Percentiles rank a stretch among this genome's conserved stretches.
These are phyloP conservation scores for Pythium aquatile DNA, from an alignment of 352 stramenopile genomes.

Conservation along the genomic window DNA sequence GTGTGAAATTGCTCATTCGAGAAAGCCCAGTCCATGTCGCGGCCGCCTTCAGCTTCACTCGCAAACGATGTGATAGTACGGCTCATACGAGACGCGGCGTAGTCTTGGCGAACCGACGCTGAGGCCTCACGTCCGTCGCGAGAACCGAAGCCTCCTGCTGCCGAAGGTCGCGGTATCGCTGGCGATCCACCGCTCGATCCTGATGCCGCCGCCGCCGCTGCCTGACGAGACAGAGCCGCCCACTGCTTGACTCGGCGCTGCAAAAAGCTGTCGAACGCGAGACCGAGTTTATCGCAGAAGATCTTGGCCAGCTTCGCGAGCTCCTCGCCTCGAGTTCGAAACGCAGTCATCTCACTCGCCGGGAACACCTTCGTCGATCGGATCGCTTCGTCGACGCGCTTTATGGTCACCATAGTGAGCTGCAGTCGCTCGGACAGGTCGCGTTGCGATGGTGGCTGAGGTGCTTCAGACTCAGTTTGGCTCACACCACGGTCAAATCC, in stretches of 20 bases:
- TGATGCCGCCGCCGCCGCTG: conserved; percentile 2
- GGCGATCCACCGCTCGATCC: conserved; percentile 17
- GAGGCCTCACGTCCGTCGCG: conserved; percentile 16
- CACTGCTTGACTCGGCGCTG: conserved; percentile 47
- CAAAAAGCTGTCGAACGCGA: conserved; percentile 55
- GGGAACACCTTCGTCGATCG: conserved; percentile 57
- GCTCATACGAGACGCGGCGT: conserved; percentile 27
- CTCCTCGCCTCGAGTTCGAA: conserved; percentile 55
- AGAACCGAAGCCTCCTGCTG: conserved; percentile 11
- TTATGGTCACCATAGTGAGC: conserved; percentile 41
- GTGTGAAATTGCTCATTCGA: conserved; percentile 58
- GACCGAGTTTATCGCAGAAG: conserved; percentile 58
- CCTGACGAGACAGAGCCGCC: conserved; percentile 23
- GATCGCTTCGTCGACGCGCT: conserved; percentile 48
- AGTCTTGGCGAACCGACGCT: conserved; percentile 9
- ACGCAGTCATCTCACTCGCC: conserved; percentile 62
- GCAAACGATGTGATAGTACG: conserved; percentile 40
- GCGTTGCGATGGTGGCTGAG: conserved; percentile 1
- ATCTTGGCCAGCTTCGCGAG: conserved; percentile 38
- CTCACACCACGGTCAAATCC: conserved; percentile 10
- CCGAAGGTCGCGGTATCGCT: conserved; percentile 14
- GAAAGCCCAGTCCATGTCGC: conserved; percentile 68
- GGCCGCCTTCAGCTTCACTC: conserved; percentile 27
- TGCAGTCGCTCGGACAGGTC: conserved; percentile 36
- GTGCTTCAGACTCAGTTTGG: conserved; percentile 19